Conservation (phyloP, 495 filamentous ascomycete species). For the Talaromyces thailandensis region DNA sequence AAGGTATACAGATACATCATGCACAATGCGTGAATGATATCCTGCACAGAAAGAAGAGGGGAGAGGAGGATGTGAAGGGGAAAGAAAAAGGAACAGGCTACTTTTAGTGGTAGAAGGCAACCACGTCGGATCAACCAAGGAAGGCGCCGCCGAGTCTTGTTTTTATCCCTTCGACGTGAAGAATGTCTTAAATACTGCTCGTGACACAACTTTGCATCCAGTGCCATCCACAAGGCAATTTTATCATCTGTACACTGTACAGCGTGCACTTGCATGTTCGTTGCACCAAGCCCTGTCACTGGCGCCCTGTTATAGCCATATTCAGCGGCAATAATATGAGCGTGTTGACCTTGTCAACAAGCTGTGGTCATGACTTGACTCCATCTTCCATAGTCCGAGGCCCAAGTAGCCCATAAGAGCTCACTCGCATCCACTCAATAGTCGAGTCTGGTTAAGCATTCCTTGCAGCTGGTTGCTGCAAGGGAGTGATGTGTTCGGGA, state of each 20-base stretch:
- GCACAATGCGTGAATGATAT: background rate
- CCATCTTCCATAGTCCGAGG: background rate
- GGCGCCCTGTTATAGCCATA: background rate
- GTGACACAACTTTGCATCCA: background rate
- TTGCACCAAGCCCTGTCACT: background rate
- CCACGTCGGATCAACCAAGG: background rate
- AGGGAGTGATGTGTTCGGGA: background rate
- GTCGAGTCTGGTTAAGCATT: background rate
- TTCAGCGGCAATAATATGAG: background rate
- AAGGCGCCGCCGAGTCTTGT: background rate
- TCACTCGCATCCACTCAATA: background rate
- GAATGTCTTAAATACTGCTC: background rate
- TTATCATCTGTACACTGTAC: background rate
- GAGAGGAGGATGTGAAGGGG: background rate
- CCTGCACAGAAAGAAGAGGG: background rate
- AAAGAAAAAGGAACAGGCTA: background rate
- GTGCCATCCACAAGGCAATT: background rate
- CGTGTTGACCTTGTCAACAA: background rate
- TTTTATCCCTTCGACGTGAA: background rate
- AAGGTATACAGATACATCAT: constrained; percentile 3
- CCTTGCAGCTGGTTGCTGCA: background rate
- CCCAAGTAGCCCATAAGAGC: background rate
- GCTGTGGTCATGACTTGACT: background rate
- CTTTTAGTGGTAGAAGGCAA: background rate
- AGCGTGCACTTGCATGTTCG: background rate